Conservation (phyloP, 805 yeast species). For the Cyberlindnera meyerae region DNA sequence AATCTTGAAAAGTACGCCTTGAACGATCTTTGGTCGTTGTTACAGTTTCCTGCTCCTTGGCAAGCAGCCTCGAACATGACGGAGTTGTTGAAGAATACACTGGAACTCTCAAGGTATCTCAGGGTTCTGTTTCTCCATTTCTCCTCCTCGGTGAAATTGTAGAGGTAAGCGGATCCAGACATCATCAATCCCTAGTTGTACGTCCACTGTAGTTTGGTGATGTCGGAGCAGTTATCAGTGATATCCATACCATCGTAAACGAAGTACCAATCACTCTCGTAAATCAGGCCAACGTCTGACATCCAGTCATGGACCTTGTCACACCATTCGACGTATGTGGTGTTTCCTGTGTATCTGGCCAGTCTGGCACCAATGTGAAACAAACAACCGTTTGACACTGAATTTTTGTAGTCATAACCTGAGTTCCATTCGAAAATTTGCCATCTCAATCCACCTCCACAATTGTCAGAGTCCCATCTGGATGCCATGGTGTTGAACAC, state of each 20-base stretch:
- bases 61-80: slow-evolving; percentile 72
- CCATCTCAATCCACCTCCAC: slow-evolving; percentile 86
- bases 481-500: slow-evolving; percentile 78
- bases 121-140: slow-evolving; percentile 55
- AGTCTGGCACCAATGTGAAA: slow-evolving; percentile 80
- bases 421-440: slow-evolving; percentile 86
- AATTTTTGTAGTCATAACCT: slow-evolving; percentile 82
- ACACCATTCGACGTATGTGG: slow-evolving; percentile 68
- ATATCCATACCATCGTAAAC: slow-evolving; percentile 62
- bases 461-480: slow-evolving; percentile 65
- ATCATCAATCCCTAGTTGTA: slow-evolving; percentile 69
- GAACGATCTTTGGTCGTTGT: slow-evolving; percentile 72
- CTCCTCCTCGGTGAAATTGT: slow-evolving; percentile 53
- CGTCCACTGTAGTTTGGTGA: slow-evolving; percentile 61
- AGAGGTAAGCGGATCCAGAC: slow-evolving; percentile 65
- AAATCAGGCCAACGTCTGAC: slow-evolving; percentile 40
- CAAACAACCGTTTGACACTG: slow-evolving; percentile 81
- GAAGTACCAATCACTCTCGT: slow-evolving; percentile 32
- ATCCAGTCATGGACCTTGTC: slow-evolving; percentile 76
- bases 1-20: slow-evolving; percentile 66
- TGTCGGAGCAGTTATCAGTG: slow-evolving; percentile 42
- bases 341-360: slow-evolving; percentile 72
- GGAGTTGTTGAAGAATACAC: slow-evolving; percentile 51
- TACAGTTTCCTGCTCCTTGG: slow-evolving; percentile 51
- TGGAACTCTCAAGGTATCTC: slow-evolving; percentile 41